A percentile compares a stretch with the other conserved stretches of the same genome.
Evolutionary conservation across 306 rosid species (phyloP).

Genomic region (Phaseolus lunatus): DNA sequence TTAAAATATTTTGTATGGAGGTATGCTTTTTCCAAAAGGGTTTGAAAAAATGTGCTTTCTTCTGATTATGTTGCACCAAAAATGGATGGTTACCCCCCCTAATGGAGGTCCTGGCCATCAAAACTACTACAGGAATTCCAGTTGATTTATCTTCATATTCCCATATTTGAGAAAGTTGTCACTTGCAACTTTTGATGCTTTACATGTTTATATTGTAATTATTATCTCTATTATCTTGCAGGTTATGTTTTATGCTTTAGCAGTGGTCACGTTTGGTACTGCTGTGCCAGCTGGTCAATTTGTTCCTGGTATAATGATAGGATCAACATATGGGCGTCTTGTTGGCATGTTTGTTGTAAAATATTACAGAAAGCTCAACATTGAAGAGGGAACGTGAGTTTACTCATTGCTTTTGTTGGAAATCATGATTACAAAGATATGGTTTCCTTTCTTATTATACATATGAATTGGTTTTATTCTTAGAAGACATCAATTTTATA

Average conservation of each 20-base stretch:
- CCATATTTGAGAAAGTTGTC: slow-evolving; percentile 27
- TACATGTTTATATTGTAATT: slow-evolving; percentile 26
- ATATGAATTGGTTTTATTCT: slow-evolving; percentile 10
- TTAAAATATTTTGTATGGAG: slow-evolving; percentile 20
- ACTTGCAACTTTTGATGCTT: slow-evolving; percentile 28
- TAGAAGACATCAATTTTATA: slow-evolving; percentile 30
- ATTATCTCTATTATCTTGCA: slow-evolving; percentile 54
- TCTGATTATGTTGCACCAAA: slow-evolving; percentile 21
- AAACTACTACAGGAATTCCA: slow-evolving; percentile 1
- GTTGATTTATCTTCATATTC: slow-evolving; percentile 41
- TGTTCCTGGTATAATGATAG: slow-evolving; percentile 98
- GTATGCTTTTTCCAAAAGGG: slow-evolving; percentile 9
- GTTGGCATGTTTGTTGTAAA: slow-evolving; percentile 94
- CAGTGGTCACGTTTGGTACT: slow-evolving; percentile 93
- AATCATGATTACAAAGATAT: slow-evolving; percentile 28
- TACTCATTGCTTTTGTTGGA: slow-evolving; percentile 38
- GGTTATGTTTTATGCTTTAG: slow-evolving; percentile 95
- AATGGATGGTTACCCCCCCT: neutral
- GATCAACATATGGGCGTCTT: slow-evolving; percentile 97
- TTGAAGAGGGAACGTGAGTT: slow-evolving; percentile 99
- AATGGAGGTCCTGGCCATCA: neutral
- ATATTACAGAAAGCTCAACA: slow-evolving; percentile 84
- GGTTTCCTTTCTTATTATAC: slow-evolving; percentile 10
- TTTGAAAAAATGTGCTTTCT: slow-evolving; percentile 15
- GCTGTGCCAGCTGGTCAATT: slow-evolving; percentile 98